A percentile compares a stretch with the other conserved stretches of the same genome.
Evolutionary conservation across 441 rosid genomes (phyloP).

Genomic region (Euphorbia schlechtendalii): DNA sequence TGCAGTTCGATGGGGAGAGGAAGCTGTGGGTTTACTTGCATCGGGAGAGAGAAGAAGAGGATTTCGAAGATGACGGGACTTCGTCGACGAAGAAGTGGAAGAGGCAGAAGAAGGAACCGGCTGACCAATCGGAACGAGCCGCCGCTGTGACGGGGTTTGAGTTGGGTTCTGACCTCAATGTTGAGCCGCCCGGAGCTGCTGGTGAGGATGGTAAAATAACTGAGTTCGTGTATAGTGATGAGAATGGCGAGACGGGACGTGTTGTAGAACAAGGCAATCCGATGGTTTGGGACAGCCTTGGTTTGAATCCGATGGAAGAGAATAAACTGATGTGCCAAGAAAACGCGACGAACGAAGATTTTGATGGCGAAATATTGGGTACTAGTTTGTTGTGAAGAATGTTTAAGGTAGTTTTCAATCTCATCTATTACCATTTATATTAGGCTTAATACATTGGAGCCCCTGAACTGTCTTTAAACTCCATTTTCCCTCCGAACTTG

Average conservation of each 20-base stretch:
- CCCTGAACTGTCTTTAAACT: too few species aligned
- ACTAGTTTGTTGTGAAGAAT: conserved; percentile 33
- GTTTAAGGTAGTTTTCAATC: conserved; percentile 31
- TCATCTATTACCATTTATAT: conserved; percentile 5
- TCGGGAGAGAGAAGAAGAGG: conserved; percentile 97
- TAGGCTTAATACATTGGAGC: too few species aligned
- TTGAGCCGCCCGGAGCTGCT: conserved; percentile 38
- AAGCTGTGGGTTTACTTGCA: conserved; percentile 97
- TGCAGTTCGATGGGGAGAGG: conserved; percentile 83
- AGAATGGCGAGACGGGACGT: conserved; percentile 34
- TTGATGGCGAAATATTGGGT: conserved; percentile 62
- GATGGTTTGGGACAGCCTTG: conserved; percentile 51
- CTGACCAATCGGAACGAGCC: conserved; percentile 75
- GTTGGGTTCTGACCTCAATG: conserved; percentile 64
- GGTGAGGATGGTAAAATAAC: conserved; percentile 38
- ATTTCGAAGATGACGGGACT: conserved; percentile 98
- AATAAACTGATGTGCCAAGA: conserved; percentile 69
- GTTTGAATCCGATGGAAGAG: conserved; percentile 42
- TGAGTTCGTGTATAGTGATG: conserved; percentile 36
- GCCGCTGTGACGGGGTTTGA: conserved; percentile 47
- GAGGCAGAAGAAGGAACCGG: conserved; percentile 80
- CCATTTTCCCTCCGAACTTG: too few species aligned
- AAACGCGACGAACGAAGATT: conserved; percentile 81
- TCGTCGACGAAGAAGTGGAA: conserved; percentile 99
- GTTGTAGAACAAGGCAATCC: conserved; percentile 37